These are phyloP conservation scores for Lotus japonicus DNA, from an alignment of 306 rosid genomes.

Conservation along the genomic window DNA sequence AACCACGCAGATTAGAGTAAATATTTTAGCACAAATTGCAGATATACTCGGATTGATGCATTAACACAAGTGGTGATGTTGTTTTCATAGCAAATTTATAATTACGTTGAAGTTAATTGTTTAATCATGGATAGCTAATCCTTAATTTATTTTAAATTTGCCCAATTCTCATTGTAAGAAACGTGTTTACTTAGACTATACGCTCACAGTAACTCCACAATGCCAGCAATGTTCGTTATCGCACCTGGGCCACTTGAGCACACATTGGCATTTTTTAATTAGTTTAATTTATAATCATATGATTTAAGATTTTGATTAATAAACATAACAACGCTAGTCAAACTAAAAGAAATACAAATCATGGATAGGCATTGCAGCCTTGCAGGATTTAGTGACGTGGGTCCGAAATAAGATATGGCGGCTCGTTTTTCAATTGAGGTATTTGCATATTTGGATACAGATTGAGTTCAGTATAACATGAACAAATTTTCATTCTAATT, in stretches of 20 bases:
- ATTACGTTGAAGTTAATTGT: too few relatives aligned
- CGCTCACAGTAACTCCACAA: conserved; percentile 16
- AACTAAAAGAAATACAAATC: neutral
- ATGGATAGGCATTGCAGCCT: neutral
- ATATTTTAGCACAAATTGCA: neutral
- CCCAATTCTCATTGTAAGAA: neutral
- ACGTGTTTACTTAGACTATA: neutral
- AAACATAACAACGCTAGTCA: neutral
- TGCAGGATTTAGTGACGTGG: neutral
- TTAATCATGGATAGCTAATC: neutral
- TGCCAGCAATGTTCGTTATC: neutral
- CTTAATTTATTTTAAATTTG: neutral
- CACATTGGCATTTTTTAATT: neutral
- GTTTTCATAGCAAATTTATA: too few relatives aligned
- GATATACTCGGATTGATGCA: too few relatives aligned
- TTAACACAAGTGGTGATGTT: too few relatives aligned
- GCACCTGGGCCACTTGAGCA: neutral
- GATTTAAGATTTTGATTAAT: neutral
- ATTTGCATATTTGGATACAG: too few relatives aligned
- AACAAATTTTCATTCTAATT: too few relatives aligned
- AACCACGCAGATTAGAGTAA: neutral
- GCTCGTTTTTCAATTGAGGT: neutral
- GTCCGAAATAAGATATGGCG: neutral
- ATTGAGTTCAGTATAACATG: too few relatives aligned
- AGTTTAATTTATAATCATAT: neutral